phyloP scores from a whole-genome alignment of 2,329 filamentous ascomycete species.

The Penicillium sp. region DNA sequence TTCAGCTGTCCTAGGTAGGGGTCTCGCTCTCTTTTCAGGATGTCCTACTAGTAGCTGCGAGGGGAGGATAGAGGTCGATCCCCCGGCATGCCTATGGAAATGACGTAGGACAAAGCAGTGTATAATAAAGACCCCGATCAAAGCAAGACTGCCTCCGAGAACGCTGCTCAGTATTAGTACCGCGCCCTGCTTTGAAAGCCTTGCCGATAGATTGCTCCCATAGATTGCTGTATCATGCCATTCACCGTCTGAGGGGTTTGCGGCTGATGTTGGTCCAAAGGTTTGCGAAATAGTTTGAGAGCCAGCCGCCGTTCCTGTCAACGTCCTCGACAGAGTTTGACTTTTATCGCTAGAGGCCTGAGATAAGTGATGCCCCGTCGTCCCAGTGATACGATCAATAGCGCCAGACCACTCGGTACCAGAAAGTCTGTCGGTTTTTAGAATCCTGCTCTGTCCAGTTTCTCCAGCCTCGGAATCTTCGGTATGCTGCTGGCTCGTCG shows the following conservation, averaged over 20 bases:
- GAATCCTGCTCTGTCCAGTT: neutral
- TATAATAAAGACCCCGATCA: neutral
- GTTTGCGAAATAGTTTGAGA: neutral
- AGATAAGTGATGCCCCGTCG: neutral
- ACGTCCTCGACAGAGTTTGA: neutral
- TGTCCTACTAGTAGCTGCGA: no score
- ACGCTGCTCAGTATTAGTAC: neutral
- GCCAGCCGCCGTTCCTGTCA: neutral
- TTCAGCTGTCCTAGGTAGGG: no score
- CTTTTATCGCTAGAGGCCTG: neutral
- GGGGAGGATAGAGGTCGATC: no score
- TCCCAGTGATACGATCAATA: neutral
- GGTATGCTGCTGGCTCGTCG: neutral
- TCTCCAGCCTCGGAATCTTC: neutral
- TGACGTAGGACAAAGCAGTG: neutral
- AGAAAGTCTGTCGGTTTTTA: neutral
- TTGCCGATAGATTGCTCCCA: neutral
- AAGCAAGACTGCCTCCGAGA: neutral
- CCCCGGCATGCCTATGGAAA: neutral
- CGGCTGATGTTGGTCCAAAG: neutral
- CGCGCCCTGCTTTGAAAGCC: neutral
- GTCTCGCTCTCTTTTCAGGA: no score
- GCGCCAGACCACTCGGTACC: neutral
- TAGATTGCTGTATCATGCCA: neutral
- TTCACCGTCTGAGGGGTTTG: neutral